phyloP scores from a whole-genome alignment of 23 red algal species.

The Agarophyton chilense region DNA sequence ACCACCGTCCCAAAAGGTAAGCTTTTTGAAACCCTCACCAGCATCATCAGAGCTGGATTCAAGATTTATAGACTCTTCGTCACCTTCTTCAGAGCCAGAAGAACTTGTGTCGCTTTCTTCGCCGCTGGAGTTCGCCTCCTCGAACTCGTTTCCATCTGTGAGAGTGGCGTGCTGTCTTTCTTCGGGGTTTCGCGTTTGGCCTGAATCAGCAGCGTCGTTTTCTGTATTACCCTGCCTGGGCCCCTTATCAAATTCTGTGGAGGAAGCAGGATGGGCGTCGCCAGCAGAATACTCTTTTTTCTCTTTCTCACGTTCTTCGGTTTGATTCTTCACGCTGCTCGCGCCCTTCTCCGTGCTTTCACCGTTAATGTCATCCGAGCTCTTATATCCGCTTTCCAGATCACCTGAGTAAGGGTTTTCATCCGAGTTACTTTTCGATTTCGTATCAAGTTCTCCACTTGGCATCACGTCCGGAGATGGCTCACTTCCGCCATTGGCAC shows the following conservation, averaged over 20 bases:
- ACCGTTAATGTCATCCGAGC: not conserved
- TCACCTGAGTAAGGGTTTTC: not conserved
- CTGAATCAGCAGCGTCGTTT: not conserved
- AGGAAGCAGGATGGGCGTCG: not conserved
- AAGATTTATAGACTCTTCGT: not conserved
- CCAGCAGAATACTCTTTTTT: not conserved
- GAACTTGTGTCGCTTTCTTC: not conserved
- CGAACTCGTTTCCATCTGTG: not conserved
- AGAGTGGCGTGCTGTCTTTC: not conserved
- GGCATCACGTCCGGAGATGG: not conserved
- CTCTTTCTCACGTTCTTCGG: not conserved
- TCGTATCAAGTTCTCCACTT: not conserved
- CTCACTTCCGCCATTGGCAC: not conserved
- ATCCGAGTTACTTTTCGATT: not conserved
- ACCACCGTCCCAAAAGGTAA: conserved; percentile 68
- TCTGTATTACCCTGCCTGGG: not conserved
- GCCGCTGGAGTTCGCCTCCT: not conserved
- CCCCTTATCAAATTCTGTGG: not conserved
- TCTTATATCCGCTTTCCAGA: not conserved
- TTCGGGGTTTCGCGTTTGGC: not conserved
- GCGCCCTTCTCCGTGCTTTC: not conserved
- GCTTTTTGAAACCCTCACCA: not conserved
- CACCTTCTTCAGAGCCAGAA: not conserved
- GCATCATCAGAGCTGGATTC: not conserved
- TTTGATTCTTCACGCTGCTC: not conserved